Evolutionary conservation across 108 stramenopile genomes (phyloP).

Genomic region (Fragilaria crotonensis): DNA sequence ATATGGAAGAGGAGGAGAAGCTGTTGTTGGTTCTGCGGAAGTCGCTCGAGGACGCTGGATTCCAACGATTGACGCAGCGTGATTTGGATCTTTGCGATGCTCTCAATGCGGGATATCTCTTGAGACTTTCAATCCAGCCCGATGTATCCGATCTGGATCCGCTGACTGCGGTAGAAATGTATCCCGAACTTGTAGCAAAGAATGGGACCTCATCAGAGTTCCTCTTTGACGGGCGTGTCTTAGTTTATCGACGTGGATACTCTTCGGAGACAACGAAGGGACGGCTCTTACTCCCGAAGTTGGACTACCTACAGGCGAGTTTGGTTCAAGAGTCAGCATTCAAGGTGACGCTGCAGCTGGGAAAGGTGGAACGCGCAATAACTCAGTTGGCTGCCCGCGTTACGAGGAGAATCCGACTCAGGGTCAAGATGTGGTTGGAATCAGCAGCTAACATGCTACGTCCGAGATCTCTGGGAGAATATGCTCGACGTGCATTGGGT

Average conservation of each 20-base stretch:
- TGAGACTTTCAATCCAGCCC: constrained; percentile 60
- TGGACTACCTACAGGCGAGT: constrained; percentile 80
- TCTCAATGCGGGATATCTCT: constrained; percentile 72
- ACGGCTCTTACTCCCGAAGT: constrained; percentile 59
- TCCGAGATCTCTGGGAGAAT: no score
- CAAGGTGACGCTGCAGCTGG: background rate
- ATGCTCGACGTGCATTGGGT: background rate
- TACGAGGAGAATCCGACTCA: no score
- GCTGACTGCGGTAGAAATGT: constrained; percentile 44
- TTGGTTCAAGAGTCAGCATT: constrained; percentile 60
- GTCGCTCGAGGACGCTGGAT: constrained; percentile 71
- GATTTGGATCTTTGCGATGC: constrained; percentile 75
- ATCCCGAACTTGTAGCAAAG: constrained; percentile 44
- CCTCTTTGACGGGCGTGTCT: constrained; percentile 53
- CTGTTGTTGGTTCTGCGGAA: constrained; percentile 35
- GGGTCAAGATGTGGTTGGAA: no score
- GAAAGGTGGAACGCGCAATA: background rate
- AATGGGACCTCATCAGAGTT: constrained; percentile 11
- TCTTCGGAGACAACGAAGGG: constrained; percentile 60
- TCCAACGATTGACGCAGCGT: constrained; percentile 47
- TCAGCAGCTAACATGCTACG: no score
- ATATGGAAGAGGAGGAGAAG: constrained; percentile 20
- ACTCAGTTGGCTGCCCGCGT: no score
- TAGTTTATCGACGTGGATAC: constrained; percentile 75
- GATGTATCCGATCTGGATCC: constrained; percentile 52